phyloP scores from a whole-genome alignment of 2,329 filamentous ascomycete genomes.

The Pseudomassariella vexata region DNA sequence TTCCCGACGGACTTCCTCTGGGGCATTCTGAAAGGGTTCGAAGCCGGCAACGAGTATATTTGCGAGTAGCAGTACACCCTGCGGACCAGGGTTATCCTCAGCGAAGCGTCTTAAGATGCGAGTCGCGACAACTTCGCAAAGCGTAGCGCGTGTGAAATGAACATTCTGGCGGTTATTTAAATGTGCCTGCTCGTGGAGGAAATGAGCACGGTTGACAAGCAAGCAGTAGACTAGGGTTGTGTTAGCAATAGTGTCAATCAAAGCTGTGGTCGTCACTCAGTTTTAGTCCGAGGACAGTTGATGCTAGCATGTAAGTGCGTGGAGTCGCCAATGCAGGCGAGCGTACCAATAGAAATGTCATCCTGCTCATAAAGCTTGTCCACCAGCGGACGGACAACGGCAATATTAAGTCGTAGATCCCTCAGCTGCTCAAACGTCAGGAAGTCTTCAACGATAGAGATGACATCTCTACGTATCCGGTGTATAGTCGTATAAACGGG shows the following conservation, averaged over 20 bases:
- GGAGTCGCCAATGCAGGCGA: neutral
- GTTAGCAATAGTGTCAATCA: conserved; percentile 8
- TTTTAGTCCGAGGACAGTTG: too few relatives aligned
- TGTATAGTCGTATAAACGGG: conserved; percentile 77
- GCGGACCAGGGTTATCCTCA: conserved; percentile 66
- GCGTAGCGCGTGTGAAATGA: conserved; percentile 67
- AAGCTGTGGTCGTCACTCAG: too few relatives aligned
- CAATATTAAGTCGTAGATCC: conserved; percentile 75
- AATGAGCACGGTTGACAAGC: conserved; percentile 75
- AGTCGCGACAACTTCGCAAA: conserved; percentile 76
- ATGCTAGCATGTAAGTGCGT: conserved; percentile 7
- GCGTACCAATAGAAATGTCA: conserved; percentile 69
- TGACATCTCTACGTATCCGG: conserved; percentile 59
- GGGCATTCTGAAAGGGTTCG: conserved; percentile 79
- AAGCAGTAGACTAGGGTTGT: conserved; percentile 64
- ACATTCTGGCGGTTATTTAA: conserved; percentile 76
- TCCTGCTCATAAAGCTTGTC: conserved; percentile 74
- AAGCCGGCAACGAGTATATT: conserved; percentile 80
- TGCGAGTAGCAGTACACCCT: conserved; percentile 66
- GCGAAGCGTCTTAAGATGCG: conserved; percentile 73
- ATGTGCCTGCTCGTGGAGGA: conserved; percentile 70
- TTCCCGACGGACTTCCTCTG: conserved; percentile 56
- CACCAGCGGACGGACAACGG: conserved; percentile 75
- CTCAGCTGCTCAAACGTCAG: conserved; percentile 69
- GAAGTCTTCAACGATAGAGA: conserved; percentile 57